Base-by-base conservation (phyloP, 768 basidiomycete species). In the Lactarius psammicola region DNA sequence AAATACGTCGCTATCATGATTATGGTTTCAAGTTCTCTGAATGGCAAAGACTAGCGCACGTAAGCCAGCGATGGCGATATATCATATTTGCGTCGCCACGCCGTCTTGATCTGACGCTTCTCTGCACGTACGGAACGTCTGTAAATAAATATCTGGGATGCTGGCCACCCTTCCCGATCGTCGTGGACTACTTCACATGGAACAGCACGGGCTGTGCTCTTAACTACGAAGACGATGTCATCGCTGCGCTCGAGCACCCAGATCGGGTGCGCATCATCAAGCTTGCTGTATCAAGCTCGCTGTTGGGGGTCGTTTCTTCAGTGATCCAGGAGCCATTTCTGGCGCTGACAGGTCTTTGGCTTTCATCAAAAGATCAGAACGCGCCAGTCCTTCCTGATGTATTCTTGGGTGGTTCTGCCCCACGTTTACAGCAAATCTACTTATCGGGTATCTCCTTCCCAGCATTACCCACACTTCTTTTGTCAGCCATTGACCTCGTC, bases 381-480 rank as follows among this genome's bases (percentile, higher is more conserved):
- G 31, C 26, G 30, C n/a, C 51, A 26, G 17, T 4, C 38, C 26
- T 56, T 56, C 53, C 59, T 30, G n/a, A 4, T 30, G 1, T 7
- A 4, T 56, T 60, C 28, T 60, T 60, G 23, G 20, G n/a, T 23
- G 59, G 18, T 46, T 28, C 11, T 18, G 57, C 51, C 28, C 33
- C 58, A 31, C 23, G 18, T 53, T 23, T 65, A 33, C 30, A 28
- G 13, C 18, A 42, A 28, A 4, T 60, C 17, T 65, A 40, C 13
- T 20, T 65, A 26, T 31, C 40, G 7, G 58, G 59, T 10, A 10
- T 65, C 8, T 6, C 53, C 30, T 59, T 55, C 38, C 40, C 63
- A 2, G n/a, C 23, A n/a, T 34, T 42, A 34, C 38, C 40, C 8
- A 30, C 13, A 2, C 51, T 59, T 30, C 64, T 65, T 46, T 20